Evolutionary conservation across 352 stramenopile species (phyloP), one percentile per base, ranked within the genome.

Genomic region (Peronospora belbahrii): DNA sequence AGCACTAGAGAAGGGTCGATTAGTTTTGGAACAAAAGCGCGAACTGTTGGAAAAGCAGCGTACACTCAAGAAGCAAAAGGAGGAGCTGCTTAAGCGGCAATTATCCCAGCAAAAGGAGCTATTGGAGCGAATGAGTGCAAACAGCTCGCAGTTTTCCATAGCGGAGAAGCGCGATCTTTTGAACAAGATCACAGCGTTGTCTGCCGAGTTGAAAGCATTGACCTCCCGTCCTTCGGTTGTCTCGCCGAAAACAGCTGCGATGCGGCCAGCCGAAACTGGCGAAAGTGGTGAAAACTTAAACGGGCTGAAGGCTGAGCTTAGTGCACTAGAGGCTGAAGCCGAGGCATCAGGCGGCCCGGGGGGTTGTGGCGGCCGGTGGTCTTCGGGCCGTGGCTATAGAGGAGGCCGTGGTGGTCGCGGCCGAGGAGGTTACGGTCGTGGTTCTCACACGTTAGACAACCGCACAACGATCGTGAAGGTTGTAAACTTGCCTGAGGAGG

Each of bases 21-120:
- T 85, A 27, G 76, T 94, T 27, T 47, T 94, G 25, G 79, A 94
- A 49, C 66, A 91, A 49, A 94, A 94, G 61, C 75, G 82, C n/a
- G 79, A 90, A 51, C 35, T 94, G 33, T 48, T 94, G 14, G 82
- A 91, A 38, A 89, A 94, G 56, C 78, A 94, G 49, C 77, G 74
- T 14, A 64, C 76, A 32, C 54, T 94, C 10, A 85, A 79, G 61
- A 88, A 89, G 42, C 82, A 94, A 50, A 88, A 89, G 25, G 78
- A 94, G 32, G 74, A 67, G 31, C 48, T 94, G 42, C 69, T 94
- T 20, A 84, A 86, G 59, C 79, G 77, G 2, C 82, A 94, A 53
- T 48, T 94, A 19, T 62, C 70, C 2, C 82, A 94, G 41, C 75
- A 89, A 33, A 91, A 88, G 40, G 72, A 88, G 53, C 57, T 90